These are phyloP conservation scores for Dalbergia cultrata DNA, from an alignment of 306 rosid species.

Conservation along the genomic window DNA sequence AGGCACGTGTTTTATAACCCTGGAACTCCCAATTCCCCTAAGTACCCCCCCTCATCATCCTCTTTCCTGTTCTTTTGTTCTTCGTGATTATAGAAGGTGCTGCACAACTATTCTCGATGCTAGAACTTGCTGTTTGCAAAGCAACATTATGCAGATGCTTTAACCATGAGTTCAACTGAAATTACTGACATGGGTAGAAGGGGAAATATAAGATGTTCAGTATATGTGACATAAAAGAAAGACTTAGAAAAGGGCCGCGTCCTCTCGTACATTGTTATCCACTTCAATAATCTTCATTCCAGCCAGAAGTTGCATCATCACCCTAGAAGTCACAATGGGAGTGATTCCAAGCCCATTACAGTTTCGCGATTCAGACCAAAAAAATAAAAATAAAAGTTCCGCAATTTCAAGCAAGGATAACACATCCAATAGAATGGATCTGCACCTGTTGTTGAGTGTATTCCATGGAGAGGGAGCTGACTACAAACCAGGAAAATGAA, in stretches of 20 bases:
- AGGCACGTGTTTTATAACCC: no score
- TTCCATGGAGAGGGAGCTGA: slow-evolving; percentile 94
- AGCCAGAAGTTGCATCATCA: slow-evolving; percentile 91
- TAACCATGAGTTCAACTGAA: neutral
- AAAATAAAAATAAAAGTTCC: slow-evolving; percentile 48
- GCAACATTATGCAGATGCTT: no score
- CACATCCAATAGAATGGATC: slow-evolving; percentile 99
- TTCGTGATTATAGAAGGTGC: no score
- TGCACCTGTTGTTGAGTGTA: slow-evolving; percentile 92
- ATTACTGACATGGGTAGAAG: neutral
- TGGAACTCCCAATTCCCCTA: no score
- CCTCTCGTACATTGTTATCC: slow-evolving; percentile 95
- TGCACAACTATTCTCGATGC: no score
- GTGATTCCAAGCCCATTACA: slow-evolving; percentile 96
- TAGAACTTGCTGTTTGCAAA: no score
- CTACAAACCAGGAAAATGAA: slow-evolving; percentile 94
- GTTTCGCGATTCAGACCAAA: slow-evolving; percentile 7
- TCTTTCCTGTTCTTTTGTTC: no score
- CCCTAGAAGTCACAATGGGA: slow-evolving; percentile 89
- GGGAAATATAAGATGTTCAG: neutral
- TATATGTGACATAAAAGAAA: neutral
- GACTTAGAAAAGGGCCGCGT: slow-evolving; percentile 90
- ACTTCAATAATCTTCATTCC: slow-evolving; percentile 91
- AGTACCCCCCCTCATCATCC: no score
- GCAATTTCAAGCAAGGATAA: slow-evolving; percentile 88